These are phyloP conservation scores for Aspergillus awamori DNA, from an alignment of 2,329 filamentous ascomycete genomes.

Conservation along the genomic window DNA sequence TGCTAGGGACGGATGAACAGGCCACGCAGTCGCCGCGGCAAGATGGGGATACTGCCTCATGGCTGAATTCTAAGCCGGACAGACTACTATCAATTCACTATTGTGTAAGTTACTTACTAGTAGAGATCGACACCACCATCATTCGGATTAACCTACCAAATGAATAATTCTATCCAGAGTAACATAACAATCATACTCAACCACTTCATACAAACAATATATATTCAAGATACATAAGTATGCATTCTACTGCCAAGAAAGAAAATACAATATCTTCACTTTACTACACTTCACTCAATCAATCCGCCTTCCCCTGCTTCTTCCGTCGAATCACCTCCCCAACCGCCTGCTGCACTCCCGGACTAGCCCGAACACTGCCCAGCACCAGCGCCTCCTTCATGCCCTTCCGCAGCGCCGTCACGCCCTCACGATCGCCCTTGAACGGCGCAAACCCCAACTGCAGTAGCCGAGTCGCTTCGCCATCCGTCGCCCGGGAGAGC, in stretches of 20 bases:
- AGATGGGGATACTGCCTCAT: background rate
- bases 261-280: background rate
- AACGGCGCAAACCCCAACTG: slow-evolving; percentile 82
- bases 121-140: no score
- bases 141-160: background rate
- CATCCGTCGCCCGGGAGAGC: slow-evolving; percentile 62
- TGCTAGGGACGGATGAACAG: background rate
- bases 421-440: slow-evolving; percentile 67
- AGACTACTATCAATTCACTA: background rate
- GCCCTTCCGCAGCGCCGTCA: slow-evolving; percentile 67
- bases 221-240: background rate
- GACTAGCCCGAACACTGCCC: slow-evolving; percentile 77
- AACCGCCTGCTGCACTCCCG: slow-evolving; percentile 80
- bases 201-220: background rate
- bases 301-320: slow-evolving; percentile 42
- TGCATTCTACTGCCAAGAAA: background rate
- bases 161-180: background rate
- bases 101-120: no score
- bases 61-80: background rate
- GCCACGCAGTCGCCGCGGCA: no score
- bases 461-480: slow-evolving; percentile 71
- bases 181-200: background rate
- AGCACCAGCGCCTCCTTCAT: slow-evolving; percentile 87
- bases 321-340: slow-evolving; percentile 66
- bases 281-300: background rate